Percentiles rank a stretch among this genome's conserved stretches.
Conservation (phyloP, 176 grass and related monocot species). For the Thinopyrum elongatum region DNA sequence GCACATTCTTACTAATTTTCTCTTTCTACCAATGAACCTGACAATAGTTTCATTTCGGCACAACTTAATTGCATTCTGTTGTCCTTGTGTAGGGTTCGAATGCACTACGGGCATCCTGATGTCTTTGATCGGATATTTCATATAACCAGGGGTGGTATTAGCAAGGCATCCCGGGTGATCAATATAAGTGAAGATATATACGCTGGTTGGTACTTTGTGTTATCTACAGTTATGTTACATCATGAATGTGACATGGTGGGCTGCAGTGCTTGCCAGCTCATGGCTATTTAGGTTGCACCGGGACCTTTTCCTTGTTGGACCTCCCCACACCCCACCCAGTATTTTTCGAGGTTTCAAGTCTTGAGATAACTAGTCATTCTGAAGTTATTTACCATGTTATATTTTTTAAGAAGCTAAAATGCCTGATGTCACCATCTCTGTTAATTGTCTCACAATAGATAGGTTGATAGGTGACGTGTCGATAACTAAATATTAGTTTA, state of each 20-base stretch:
- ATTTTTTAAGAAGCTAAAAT: neutral
- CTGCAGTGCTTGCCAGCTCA: neutral
- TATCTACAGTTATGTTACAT: conserved; percentile 16
- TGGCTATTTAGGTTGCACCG: neutral
- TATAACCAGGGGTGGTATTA: conserved; percentile 96
- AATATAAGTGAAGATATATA: conserved; percentile 99
- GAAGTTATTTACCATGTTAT: too few relatives aligned
- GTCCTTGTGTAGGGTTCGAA: conserved; percentile 71
- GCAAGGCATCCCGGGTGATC: conserved; percentile 96
- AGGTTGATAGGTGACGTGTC: neutral
- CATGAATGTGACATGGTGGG: neutral
- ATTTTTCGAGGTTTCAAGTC: neutral
- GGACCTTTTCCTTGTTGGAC: neutral
- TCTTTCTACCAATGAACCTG: neutral
- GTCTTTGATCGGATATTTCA: conserved; percentile 99
- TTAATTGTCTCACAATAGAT: neutral
- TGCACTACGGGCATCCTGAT: conserved; percentile 99
- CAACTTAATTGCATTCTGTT: conserved; percentile 22
- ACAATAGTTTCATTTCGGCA: neutral
- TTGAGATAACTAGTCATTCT: neutral
- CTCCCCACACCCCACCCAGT: neutral
- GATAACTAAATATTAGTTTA: neutral
- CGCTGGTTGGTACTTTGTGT: conserved; percentile 71
- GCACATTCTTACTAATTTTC: neutral
- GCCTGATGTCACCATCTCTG: neutral